Evolutionary conservation across 2,329 filamentous ascomycete genomes (phyloP).

Genomic region (Colletotrichum chrysophilum): DNA sequence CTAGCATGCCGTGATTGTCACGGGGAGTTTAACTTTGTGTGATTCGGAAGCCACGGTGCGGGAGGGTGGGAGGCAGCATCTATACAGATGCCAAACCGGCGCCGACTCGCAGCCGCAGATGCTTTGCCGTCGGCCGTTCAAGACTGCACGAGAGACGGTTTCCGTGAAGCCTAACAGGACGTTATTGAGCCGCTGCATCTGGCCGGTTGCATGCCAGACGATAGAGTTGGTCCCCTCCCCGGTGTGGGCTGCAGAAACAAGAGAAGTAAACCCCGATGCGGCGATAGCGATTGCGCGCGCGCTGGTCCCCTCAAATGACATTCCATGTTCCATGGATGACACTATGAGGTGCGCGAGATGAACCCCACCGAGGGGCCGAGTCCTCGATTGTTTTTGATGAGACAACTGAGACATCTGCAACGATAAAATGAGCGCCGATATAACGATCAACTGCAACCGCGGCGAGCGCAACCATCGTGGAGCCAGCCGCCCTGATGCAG

Average conservation of each 20-base stretch:
- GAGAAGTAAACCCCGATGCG: not conserved
- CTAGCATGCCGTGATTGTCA: not conserved
- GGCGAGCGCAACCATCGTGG: not conserved
- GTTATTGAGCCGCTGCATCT: not conserved
- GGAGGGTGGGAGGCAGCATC: not conserved
- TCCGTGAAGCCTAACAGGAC: not conserved
- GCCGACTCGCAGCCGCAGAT: not conserved
- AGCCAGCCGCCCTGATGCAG: not conserved
- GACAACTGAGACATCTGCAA: constrained; percentile 15
- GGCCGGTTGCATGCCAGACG: not conserved
- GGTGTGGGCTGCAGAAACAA: not conserved
- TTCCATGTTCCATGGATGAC: not conserved
- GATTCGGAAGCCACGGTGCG: not conserved
- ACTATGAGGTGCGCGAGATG: constrained; percentile 9
- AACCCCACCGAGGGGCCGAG: constrained; percentile 9
- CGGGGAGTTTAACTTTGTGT: not conserved
- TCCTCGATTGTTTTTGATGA: not conserved
- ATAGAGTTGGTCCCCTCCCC: not conserved
- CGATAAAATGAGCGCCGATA: not conserved
- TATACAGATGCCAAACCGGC: not conserved
- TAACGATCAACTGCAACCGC: not conserved
- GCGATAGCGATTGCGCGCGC: not conserved
- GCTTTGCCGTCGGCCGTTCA: not conserved
- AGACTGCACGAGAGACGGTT: not conserved
- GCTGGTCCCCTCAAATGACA: not conserved